Conservation (phyloP, 129 eudicot genomes). For the Calendula officinalis region DNA sequence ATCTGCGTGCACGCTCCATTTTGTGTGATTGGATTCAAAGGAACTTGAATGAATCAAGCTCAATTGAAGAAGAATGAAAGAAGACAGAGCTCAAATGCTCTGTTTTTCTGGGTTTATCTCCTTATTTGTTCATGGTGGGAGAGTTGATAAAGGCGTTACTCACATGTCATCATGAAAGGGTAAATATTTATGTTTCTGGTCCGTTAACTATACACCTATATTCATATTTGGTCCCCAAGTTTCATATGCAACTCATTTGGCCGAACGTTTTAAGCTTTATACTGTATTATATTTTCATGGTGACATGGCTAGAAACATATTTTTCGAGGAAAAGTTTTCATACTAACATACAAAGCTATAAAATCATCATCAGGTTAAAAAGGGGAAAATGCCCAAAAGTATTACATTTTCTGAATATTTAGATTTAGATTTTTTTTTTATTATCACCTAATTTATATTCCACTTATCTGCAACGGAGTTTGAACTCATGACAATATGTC, state of each 20-base stretch:
- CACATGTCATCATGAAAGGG: slow-evolving; percentile 19
- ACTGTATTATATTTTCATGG: no score
- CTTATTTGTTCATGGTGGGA: slow-evolving; percentile 26
- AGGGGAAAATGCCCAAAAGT: no score
- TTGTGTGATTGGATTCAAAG: background rate
- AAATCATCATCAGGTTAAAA: no score
- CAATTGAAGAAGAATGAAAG: background rate
- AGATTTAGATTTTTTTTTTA: no score
- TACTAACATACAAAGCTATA: no score
- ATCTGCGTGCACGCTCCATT: slow-evolving; percentile 89
- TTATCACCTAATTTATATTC: no score
- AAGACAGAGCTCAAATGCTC: slow-evolving; percentile 11
- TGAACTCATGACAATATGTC: no score
- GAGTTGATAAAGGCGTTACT: slow-evolving; percentile 40
- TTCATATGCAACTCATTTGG: background rate
- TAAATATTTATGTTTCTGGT: slow-evolving; percentile 16
- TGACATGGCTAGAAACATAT: background rate
- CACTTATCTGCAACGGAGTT: no score
- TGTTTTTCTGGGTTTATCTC: background rate
- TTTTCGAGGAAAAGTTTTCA: no score
- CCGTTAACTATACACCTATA: slow-evolving; percentile 8
- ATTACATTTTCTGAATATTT: no score
- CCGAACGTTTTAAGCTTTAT: background rate
- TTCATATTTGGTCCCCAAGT: slow-evolving; percentile 4
- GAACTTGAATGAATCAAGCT: slow-evolving; percentile 9